Evolutionary conservation across 192 early-diverging fungal species (phyloP), one percentile per base, ranked within the genome.

Genomic region (Coemansia aciculifera): DNA sequence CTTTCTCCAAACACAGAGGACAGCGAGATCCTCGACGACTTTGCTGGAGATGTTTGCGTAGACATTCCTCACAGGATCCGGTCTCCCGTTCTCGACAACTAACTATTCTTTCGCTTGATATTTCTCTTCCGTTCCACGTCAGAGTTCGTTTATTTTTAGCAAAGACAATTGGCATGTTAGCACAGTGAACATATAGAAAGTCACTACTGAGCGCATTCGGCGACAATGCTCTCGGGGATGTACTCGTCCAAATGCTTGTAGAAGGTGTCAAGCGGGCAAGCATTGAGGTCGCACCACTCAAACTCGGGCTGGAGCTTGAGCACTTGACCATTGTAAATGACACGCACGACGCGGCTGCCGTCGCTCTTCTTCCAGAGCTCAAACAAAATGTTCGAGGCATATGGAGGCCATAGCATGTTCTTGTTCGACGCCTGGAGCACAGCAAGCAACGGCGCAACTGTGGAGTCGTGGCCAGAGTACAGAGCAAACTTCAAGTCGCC

Each of bases 261-360:
- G 69, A 85, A 85, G 5, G 62, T 67, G 13, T 74, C 68, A 10
- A 78, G 19, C n/a, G 79, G 72, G 31, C 79, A 82, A 2, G 66
- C 64, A 51, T 71, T 75, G 34, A 85, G 63, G 49, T 85, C 80
- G 62, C 80, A 82, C 79, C 77, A 78, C 62, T 74, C 32, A n/a
- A 42, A 39, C 31, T 64, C 62, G 3, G 64, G 49, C 38, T 68
- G 64, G 0, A 73, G 62, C 57, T 66, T 42, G 15, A 85, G 76
- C 10, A 83, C 68, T 37, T 85, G 51, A 13, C 87, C 87, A 43
- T 88, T 86, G 73, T 86, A 86, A 12, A 88, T 63, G 11, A 86
- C 85, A 8, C 86, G 81, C 13, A 88, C 69, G 48, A 87, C 78
- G 10, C 69, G 68, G 13, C 32, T 56, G 23, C 77, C 59, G 19